Evolutionary conservation across 768 basidiomycete genomes (phyloP).

Genomic region (Termitomyces titanicus): DNA sequence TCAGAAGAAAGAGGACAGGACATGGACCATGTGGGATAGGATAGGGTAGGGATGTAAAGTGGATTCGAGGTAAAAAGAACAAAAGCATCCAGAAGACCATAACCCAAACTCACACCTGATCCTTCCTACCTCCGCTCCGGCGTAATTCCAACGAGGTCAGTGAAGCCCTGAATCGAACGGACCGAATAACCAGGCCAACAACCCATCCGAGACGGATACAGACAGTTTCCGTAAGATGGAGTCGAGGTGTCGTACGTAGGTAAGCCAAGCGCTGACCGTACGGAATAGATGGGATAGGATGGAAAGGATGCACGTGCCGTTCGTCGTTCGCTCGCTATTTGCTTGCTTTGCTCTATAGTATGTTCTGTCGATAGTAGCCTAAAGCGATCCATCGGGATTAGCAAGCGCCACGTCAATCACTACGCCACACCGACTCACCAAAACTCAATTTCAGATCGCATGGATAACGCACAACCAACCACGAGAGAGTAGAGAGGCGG

Average conservation of each 20-base stretch:
- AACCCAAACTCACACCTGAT: neutral
- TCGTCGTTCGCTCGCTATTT: neutral
- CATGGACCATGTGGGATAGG: neutral
- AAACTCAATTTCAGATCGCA: slow-evolving; percentile 1
- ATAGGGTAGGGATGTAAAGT: neutral
- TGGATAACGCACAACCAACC: too few relatives aligned
- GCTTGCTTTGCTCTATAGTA: neutral
- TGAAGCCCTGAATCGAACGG: too few relatives aligned
- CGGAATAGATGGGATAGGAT: too few relatives aligned
- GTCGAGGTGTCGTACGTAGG: neutral
- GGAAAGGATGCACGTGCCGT: neutral
- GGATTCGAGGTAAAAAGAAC: neutral
- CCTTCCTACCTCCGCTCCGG: neutral
- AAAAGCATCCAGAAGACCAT: neutral
- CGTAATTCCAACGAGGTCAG: neutral
- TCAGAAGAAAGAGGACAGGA: neutral
- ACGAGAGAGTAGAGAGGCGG: too few relatives aligned
- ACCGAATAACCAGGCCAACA: neutral
- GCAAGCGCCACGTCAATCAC: neutral
- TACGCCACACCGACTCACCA: neutral
- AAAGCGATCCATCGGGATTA: neutral
- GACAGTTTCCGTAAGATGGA: neutral
- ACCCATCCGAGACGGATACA: neutral
- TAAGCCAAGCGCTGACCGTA: too few relatives aligned
- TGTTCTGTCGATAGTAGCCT: slow-evolving; percentile 1